Conservation (phyloP, 2,329 filamentous ascomycete genomes). For the Emergomyces africanus region DNA sequence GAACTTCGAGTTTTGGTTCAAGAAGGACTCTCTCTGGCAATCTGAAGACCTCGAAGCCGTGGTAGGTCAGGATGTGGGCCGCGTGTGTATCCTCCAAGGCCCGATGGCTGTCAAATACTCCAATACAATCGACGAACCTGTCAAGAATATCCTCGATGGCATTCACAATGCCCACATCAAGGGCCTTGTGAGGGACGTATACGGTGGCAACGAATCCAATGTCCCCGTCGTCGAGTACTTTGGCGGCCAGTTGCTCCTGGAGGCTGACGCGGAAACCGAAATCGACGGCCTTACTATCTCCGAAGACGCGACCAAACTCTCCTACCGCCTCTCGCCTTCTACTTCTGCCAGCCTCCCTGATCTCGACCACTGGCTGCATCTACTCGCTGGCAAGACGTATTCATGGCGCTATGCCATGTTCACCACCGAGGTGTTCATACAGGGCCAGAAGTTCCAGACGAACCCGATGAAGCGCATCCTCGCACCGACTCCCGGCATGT, state of each 20-base stretch:
- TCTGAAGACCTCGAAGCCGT: conserved; percentile 95
- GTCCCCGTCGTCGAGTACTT: conserved; percentile 92
- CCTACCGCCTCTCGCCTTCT: conserved; percentile 68
- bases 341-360: conserved; percentile 63
- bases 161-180: conserved; percentile 84
- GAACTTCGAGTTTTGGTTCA: conserved; percentile 99
- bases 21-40: conserved; percentile 99
- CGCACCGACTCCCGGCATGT: conserved; percentile 69
- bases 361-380: conserved; percentile 70
- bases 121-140: conserved; percentile 77
- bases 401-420: conserved; percentile 95
- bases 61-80: conserved; percentile 86
- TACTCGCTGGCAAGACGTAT: conserved; percentile 72
- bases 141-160: conserved; percentile 85
- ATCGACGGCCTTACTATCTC: conserved; percentile 77
- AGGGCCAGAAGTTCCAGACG: conserved; percentile 92
- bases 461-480: conserved; percentile 93
- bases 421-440: conserved; percentile 83
- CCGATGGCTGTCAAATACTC: conserved; percentile 88
- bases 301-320: conserved; percentile 65
- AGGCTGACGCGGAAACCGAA: conserved; percentile 58
- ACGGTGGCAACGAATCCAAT: conserved; percentile 55
- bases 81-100: conserved; percentile 92
- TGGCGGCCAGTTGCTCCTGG: conserved; percentile 65
- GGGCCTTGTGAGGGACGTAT: conserved; percentile 65